Evolutionary conservation across 176 grass and related monocot species (phyloP).

Genomic region (Musa acuminata): DNA sequence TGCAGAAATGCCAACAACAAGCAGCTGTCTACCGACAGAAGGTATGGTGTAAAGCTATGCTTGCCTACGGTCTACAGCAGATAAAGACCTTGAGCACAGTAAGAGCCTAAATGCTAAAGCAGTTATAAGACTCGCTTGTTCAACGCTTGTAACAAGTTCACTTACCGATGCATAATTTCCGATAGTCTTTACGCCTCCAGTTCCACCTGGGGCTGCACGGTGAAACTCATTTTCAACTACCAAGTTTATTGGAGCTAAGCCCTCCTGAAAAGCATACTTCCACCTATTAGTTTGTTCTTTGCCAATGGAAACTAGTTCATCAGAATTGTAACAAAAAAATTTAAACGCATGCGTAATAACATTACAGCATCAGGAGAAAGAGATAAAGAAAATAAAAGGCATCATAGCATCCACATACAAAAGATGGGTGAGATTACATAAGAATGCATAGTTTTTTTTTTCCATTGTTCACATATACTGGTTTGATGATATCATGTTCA

Average conservation of each 20-base stretch:
- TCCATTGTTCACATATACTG: not conserved
- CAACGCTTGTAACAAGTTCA: constrained; percentile 7
- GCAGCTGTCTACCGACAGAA: no score
- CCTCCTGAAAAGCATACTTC: constrained; percentile 49
- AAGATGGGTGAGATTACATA: no score
- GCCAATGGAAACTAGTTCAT: not conserved
- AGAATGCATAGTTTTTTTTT: no score
- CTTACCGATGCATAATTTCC: constrained; percentile 98
- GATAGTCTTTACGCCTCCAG: constrained; percentile 81
- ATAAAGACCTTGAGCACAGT: no score
- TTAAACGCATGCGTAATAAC: not conserved
- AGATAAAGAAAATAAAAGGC: no score
- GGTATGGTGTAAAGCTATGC: no score
- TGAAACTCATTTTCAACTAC: constrained; percentile 84
- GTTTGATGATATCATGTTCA: no score
- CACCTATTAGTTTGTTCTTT: constrained; percentile 10
- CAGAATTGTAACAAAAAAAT: not conserved
- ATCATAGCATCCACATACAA: no score
- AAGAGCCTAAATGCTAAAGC: no score
- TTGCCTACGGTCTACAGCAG: no score
- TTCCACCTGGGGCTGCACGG: constrained; percentile 81
- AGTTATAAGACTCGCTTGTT: not conserved
- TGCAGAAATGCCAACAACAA: no score
- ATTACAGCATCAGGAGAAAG: not conserved
- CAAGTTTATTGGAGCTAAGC: constrained; percentile 88